Conservation (phyloP, 2,329 filamentous ascomycete genomes). For the Triangularia setosa region DNA sequence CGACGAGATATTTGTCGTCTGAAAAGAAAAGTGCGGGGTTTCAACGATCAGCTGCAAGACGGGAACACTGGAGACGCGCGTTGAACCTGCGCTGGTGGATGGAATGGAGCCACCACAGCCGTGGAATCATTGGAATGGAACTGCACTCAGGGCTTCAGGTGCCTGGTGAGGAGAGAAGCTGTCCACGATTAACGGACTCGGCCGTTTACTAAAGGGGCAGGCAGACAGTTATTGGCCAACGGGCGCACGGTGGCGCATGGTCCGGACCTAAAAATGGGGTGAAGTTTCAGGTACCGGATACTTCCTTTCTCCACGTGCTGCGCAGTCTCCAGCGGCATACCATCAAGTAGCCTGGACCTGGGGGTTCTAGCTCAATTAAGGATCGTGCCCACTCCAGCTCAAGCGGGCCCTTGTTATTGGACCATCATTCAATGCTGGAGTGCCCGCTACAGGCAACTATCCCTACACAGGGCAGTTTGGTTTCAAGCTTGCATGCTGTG, state of each 20-base stretch:
- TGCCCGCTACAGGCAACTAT: slow-evolving; percentile 17
- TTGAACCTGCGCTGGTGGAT: background rate
- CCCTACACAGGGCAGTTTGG: slow-evolving; percentile 4
- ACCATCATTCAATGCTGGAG: background rate
- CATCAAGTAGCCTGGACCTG: slow-evolving; percentile 10
- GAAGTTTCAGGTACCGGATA: slow-evolving; percentile 13
- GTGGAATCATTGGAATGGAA: background rate
- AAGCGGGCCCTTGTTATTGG: background rate
- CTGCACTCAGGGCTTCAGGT: background rate
- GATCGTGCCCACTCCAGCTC: slow-evolving; percentile 7
- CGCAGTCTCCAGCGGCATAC: background rate
- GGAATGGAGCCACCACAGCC: background rate
- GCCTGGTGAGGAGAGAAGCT: background rate
- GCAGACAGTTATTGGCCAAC: slow-evolving; percentile 5
- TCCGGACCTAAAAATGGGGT: slow-evolving; percentile 18
- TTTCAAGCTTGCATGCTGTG: background rate
- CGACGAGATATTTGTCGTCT: too few species aligned
- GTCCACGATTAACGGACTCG: background rate
- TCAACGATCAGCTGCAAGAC: background rate
- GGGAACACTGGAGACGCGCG: background rate
- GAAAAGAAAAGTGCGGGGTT: background rate
- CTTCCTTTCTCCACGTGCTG: background rate
- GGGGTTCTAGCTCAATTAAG: slow-evolving; percentile 5
- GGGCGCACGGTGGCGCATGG: slow-evolving; percentile 20
- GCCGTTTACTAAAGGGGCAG: slow-evolving; percentile 18